A percentile compares a stretch with the other conserved stretches of the same genome.
These are phyloP conservation scores for Metarhizium humberi DNA, from an alignment of 2,329 filamentous ascomycete species.

Conservation along the genomic window DNA sequence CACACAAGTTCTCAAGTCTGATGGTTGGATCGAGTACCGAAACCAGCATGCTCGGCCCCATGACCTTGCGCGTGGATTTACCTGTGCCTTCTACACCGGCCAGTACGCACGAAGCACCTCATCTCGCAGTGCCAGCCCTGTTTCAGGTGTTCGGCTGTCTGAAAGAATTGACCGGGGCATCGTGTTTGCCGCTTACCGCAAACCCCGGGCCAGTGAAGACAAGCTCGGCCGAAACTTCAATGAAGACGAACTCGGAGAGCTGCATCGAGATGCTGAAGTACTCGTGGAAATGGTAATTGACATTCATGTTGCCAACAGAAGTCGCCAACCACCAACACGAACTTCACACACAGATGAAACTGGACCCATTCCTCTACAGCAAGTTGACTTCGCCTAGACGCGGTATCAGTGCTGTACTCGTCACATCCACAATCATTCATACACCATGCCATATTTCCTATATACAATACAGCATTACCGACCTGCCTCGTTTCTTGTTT, in stretches of 20 bases:
- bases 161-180: slow-evolving; percentile 38
- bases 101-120: slow-evolving; percentile 20
- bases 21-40: slow-evolving; percentile 45
- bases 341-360: slow-evolving; percentile 24
- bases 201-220: slow-evolving; percentile 29
- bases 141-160: slow-evolving; percentile 14
- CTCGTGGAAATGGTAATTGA: slow-evolving; percentile 45
- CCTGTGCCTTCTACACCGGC: slow-evolving; percentile 42
- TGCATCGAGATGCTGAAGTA: slow-evolving; percentile 40
- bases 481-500: neutral
- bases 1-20: slow-evolving; percentile 35
- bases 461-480: slow-evolving; percentile 2
- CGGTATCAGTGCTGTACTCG: neutral
- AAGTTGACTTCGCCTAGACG: slow-evolving; percentile 7
- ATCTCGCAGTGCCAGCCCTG: slow-evolving; percentile 14
- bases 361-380: slow-evolving; percentile 26
- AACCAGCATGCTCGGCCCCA: slow-evolving; percentile 29
- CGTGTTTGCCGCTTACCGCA: slow-evolving; percentile 47
- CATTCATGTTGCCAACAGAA: slow-evolving; percentile 32
- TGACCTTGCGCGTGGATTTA: slow-evolving; percentile 43
- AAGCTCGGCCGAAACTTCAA: slow-evolving; percentile 24
- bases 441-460: neutral
- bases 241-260: slow-evolving; percentile 32
- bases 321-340: slow-evolving; percentile 19
- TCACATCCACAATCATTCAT: neutral